phyloP scores from a whole-genome alignment of 495 filamentous ascomycete species.

The Evernia prunastri region DNA sequence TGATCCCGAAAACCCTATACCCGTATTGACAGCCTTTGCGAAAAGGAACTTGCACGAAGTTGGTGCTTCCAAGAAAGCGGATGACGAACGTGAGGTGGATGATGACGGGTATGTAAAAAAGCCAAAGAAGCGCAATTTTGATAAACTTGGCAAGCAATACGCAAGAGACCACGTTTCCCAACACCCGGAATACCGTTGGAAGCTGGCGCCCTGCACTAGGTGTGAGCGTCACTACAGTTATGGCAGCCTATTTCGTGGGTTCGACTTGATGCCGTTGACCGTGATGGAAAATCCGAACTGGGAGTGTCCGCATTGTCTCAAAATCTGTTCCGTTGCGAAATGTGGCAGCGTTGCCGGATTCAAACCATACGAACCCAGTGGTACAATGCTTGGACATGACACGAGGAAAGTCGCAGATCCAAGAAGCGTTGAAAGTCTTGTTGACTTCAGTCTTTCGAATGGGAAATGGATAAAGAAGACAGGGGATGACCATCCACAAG shows the following conservation, averaged over 20 bases:
- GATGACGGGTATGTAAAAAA: constrained; percentile 42
- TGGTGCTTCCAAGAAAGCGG: constrained; percentile 24
- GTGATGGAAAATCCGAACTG: constrained; percentile 73
- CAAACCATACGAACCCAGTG: constrained; percentile 72
- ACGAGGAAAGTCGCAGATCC: constrained; percentile 82
- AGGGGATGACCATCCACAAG: constrained; percentile 37
- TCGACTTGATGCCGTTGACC: constrained; percentile 74
- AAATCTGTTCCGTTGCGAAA: constrained; percentile 73
- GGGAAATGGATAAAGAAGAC: constrained; percentile 64
- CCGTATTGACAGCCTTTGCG: constrained; percentile 22
- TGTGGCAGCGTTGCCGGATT: constrained; percentile 58
- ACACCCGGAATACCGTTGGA: constrained; percentile 69
- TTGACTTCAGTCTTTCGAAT: constrained; percentile 81
- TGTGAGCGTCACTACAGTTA: constrained; percentile 79
- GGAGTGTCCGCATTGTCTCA: constrained; percentile 79
- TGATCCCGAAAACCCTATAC: constrained; percentile 44
- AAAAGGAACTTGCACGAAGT: constrained; percentile 1
- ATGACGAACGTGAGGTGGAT: constrained; percentile 35
- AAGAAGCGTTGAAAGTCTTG: constrained; percentile 77
- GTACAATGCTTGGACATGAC: constrained; percentile 79
- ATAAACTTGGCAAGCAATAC: constrained; percentile 46
- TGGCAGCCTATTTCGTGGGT: constrained; percentile 79
- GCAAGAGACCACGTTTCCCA: constrained; percentile 73
- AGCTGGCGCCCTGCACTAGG: constrained; percentile 65
- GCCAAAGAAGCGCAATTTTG: constrained; percentile 25